Conservation (phyloP, 192 early-diverging fungal genomes). For the Thamnidium elegans region DNA sequence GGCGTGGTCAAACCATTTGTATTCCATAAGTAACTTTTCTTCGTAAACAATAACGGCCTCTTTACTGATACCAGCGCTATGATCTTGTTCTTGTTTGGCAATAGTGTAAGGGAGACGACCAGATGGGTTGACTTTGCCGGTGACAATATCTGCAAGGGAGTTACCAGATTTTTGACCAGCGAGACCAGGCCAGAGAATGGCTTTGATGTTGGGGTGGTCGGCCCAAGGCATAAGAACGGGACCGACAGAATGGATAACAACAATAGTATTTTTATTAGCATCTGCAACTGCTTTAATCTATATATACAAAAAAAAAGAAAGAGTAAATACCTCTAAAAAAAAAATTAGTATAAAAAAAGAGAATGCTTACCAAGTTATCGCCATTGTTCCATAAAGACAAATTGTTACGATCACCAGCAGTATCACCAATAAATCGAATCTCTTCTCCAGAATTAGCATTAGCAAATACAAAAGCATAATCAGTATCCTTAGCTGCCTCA, state of each 20-base stretch:
- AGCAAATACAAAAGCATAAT: constrained; percentile 47
- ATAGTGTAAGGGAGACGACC: constrained; percentile 65
- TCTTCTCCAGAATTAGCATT: constrained; percentile 32
- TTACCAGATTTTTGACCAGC: constrained; percentile 70
- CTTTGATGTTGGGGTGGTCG: constrained; percentile 57
- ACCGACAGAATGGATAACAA: constrained; percentile 56
- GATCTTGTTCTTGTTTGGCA: constrained; percentile 38
- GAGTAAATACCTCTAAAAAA: background rate
- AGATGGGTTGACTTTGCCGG: constrained; percentile 60
- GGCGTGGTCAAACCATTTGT: constrained; percentile 48
- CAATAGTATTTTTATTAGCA: constrained; percentile 51
- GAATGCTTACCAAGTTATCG: constrained; percentile 43
- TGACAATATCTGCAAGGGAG: constrained; percentile 62
- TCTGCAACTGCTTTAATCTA: constrained; percentile 48
- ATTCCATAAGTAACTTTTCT: constrained; percentile 58
- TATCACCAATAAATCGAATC: constrained; percentile 39
- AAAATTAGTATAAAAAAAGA: background rate
- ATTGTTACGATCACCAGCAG: constrained; percentile 58
- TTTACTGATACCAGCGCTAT: constrained; percentile 21
- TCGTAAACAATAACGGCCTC: constrained; percentile 40
- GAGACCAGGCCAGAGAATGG: constrained; percentile 52
- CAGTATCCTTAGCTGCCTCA: constrained; percentile 27
- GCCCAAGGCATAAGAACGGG: constrained; percentile 60
- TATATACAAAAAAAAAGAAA: background rate
- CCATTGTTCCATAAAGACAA: constrained; percentile 56